Evolutionary conservation across 306 rosid species (phyloP).

Genomic region (Inga oerstediana): DNA sequence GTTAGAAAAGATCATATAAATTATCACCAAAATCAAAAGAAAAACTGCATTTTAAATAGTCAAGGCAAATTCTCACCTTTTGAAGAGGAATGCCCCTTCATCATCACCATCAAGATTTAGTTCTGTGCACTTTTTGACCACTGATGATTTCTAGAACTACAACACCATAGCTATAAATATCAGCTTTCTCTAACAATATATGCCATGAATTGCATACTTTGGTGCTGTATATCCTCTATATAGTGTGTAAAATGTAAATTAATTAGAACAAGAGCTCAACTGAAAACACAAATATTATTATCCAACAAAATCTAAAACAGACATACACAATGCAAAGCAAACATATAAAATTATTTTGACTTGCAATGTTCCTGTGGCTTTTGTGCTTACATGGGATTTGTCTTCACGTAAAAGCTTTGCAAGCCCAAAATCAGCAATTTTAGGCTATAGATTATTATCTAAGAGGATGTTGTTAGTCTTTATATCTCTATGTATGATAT

Average conservation of each 20-base stretch:
- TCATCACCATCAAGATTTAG: constrained; percentile 3
- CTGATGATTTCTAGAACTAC: constrained; percentile 48
- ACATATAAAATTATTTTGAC: not conserved
- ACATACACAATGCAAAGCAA: not conserved
- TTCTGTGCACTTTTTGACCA: constrained; percentile 40
- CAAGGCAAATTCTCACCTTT: too few relatives aligned
- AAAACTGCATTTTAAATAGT: not conserved
- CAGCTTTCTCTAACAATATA: constrained; percentile 12
- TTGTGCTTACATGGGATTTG: not conserved
- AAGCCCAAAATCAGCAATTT: not conserved
- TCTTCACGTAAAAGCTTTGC: not conserved
- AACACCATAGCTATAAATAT: constrained; percentile 50
- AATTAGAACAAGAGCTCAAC: not conserved
- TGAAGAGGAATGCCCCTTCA: not conserved
- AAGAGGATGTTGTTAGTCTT: not conserved
- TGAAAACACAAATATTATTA: too few relatives aligned
- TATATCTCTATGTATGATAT: not conserved
- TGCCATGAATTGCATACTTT: not conserved
- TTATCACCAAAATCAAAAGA: not conserved
- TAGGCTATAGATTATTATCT: not conserved
- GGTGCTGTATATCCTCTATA: constrained; percentile 1
- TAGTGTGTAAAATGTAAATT: too few relatives aligned
- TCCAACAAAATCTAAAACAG: too few relatives aligned
- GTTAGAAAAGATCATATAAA: too few relatives aligned
- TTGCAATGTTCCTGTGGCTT: not conserved